Percentiles rank a stretch among this genome's conserved stretches.
phyloP scores from a whole-genome alignment of 2,329 filamentous ascomycete species.

The Aspergillus vadensis region DNA sequence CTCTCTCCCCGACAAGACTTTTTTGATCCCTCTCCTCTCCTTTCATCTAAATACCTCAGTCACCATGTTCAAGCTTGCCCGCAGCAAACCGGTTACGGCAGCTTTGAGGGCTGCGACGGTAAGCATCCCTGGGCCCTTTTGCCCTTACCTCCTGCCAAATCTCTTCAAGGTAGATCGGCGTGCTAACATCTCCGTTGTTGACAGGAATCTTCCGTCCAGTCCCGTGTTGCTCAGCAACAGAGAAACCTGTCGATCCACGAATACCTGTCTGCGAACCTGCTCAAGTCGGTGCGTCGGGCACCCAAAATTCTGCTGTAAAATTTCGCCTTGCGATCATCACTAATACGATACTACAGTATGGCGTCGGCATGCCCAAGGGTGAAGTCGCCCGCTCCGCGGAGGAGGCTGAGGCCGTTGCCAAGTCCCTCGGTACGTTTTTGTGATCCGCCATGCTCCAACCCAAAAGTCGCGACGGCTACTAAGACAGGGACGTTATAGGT shows the following conservation, averaged over 20 bases:
- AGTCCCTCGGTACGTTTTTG: slow-evolving; percentile 70
- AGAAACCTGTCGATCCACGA: slow-evolving; percentile 96
- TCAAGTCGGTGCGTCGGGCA: slow-evolving; percentile 60
- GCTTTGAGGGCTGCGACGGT: slow-evolving; percentile 78
- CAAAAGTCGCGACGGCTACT: slow-evolving; percentile 11
- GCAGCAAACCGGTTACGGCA: slow-evolving; percentile 72
- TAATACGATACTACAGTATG: slow-evolving; percentile 66
- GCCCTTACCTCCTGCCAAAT: not conserved
- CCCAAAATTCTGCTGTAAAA: not conserved
- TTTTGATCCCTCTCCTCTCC: slow-evolving; percentile 23
- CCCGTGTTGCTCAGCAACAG: slow-evolving; percentile 68
- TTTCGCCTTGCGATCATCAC: slow-evolving; percentile 13
- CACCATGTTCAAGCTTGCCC: slow-evolving; percentile 85
- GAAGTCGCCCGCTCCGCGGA: slow-evolving; percentile 77
- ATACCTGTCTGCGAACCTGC: slow-evolving; percentile 91
- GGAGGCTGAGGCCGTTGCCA: slow-evolving; percentile 90
- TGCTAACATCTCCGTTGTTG: slow-evolving; percentile 50
- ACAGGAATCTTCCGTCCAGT: slow-evolving; percentile 60
- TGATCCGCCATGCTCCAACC: not conserved
- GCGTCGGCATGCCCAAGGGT: slow-evolving; percentile 88
- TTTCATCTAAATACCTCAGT: slow-evolving; percentile 25
- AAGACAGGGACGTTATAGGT: slow-evolving; percentile 44
- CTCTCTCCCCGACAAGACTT: slow-evolving; percentile 6
- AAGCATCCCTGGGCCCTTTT: slow-evolving; percentile 39
- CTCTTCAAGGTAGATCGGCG: slow-evolving; percentile 37